These are phyloP conservation scores for Vitis cinerea DNA, from an alignment of 164 flowering plant genomes.

Conservation along the genomic window DNA sequence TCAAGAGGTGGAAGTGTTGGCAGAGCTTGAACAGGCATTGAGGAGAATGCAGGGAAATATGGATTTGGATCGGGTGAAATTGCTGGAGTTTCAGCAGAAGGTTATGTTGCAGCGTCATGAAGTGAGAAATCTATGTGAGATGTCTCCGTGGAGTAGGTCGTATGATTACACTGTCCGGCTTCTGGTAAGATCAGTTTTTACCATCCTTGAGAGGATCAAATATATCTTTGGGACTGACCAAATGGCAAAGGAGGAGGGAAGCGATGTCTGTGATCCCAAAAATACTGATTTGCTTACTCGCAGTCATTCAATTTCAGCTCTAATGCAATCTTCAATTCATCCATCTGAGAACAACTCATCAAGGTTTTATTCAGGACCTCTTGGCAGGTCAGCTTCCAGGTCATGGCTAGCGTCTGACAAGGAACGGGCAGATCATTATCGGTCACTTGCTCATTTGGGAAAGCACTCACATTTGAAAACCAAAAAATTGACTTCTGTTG, in stretches of 20 bases:
- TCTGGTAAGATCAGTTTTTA: slow-evolving; percentile 45
- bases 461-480: slow-evolving; percentile 21
- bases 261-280: neutral
- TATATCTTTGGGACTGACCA: slow-evolving; percentile 31
- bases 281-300: slow-evolving; percentile 24
- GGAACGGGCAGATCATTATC: slow-evolving; percentile 14
- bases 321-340: slow-evolving; percentile 26
- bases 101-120: slow-evolving; percentile 56
- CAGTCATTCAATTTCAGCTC: slow-evolving; percentile 37
- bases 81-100: slow-evolving; percentile 59
- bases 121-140: slow-evolving; percentile 47
- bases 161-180: slow-evolving; percentile 50
- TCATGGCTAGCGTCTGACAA: slow-evolving; percentile 19
- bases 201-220: slow-evolving; percentile 49
- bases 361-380: slow-evolving; percentile 28
- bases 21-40: slow-evolving; percentile 61
- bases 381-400: slow-evolving; percentile 35
- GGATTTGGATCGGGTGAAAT: slow-evolving; percentile 24
- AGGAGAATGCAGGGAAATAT: slow-evolving; percentile 49
- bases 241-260: slow-evolving; percentile 13
- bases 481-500: slow-evolving; percentile 26
- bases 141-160: slow-evolving; percentile 56
- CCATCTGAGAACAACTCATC: slow-evolving; percentile 32
- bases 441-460: slow-evolving; percentile 18
- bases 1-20: slow-evolving; percentile 58